Base-by-base conservation (phyloP, 176 grass and related monocot species). In the Oryza nivara region DNA sequence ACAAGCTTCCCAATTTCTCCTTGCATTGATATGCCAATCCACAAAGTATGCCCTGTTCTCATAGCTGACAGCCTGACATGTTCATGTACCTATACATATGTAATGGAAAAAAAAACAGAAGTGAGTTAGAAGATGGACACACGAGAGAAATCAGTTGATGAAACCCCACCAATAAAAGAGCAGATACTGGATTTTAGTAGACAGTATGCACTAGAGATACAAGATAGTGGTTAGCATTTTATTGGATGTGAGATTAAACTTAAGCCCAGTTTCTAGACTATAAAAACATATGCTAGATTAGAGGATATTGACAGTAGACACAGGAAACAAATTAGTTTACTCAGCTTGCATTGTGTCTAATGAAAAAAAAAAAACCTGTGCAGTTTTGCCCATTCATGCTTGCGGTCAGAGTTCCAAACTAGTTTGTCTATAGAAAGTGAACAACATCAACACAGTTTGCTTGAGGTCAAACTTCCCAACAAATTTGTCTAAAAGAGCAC, bases 61-160 rank as follows among this genome's bases (percentile, higher is more conserved):
- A 78, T 41, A 77, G 22, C 11, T 22, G 26, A 58, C 6, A 19
- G 51, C 16, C 51, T 56, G 54, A 0, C 16, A 72, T 54, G 30
- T 43, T 13, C 28, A 66, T 88, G 14, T 19, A 11, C 75, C 68
- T 84, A 73, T 84, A 73, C 11, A 68, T 54, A 74, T 43, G 46
- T 41, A 80, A 23, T 23, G 8, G 5, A 5, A 36, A 36, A 10
- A 68, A 76, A 52, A 43, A 43, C 15, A 44, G 69, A 66, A 28
- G 9, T 0, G 11, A 26, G 60, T 67, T 20, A 67, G 70, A 25
- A 49, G 8, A 16, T 13, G 9, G 49, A 73, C 41, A 11, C 32
- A 65, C 9, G 51, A 0, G 26, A 17, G 2, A 19, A 38, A 36
- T 73, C 52, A 54, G 35, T 30, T 34, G 61, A 19, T 35, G 68